Conservation (phyloP, 495 filamentous ascomycete genomes). For the Pyrenula aspistea region DNA sequence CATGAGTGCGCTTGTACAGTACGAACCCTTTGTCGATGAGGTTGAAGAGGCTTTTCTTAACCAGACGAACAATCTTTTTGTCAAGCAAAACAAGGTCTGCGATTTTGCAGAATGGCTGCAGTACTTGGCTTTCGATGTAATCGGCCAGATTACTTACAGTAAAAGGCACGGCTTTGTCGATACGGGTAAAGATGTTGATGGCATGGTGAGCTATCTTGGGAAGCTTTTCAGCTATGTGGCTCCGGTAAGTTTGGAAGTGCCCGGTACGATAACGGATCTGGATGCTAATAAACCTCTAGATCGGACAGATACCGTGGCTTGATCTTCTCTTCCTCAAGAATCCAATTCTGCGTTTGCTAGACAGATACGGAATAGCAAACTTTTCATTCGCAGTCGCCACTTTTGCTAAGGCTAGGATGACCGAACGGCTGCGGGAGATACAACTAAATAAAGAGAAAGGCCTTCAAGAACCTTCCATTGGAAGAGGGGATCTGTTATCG, state of each 20-base stretch:
- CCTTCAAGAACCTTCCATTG: conserved; percentile 13
- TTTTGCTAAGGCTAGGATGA: conserved; percentile 45
- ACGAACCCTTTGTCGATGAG: conserved; percentile 62
- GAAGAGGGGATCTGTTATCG: conserved; percentile 30
- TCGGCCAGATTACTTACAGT: conserved; percentile 52
- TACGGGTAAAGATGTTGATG: conserved; percentile 44
- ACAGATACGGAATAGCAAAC: conserved; percentile 31
- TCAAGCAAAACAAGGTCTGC: conserved; percentile 29
- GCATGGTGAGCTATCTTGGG: conserved; percentile 27
- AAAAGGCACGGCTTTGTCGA: conserved; percentile 52
- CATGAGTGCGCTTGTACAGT: conserved; percentile 58
- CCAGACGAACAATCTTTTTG: conserved; percentile 51
- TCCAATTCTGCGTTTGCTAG: conserved; percentile 22
- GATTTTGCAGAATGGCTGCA: conserved; percentile 65
- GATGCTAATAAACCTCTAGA: conserved; percentile 1
- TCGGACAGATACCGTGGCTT: conserved; percentile 39
- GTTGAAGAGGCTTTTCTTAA: conserved; percentile 50
- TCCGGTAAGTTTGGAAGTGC: conserved; percentile 12
- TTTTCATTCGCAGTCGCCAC: conserved; percentile 48
- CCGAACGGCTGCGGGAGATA: conserved; percentile 34
- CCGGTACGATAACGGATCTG: background rate
- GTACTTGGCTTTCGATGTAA: conserved; percentile 69
- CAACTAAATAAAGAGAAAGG: conserved; percentile 15
- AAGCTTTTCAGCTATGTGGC: conserved; percentile 33
- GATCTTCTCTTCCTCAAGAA: conserved; percentile 41